Conservation (phyloP, 495 filamentous ascomycete genomes). For the Oidiodendron maius region DNA sequence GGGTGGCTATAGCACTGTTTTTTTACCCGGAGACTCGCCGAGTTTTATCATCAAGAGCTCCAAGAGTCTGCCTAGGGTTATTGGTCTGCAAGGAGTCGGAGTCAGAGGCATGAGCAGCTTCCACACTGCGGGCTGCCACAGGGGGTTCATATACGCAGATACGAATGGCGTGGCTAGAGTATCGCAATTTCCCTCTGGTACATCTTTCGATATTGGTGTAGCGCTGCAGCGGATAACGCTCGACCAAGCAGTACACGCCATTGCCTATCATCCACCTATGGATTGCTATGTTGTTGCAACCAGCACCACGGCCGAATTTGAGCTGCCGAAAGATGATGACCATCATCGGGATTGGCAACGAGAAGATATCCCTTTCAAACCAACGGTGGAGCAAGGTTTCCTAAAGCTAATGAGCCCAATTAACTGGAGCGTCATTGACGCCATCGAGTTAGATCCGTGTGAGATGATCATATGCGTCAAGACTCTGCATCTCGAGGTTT, state of each 20-base stretch:
- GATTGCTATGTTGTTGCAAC: slow-evolving; percentile 74
- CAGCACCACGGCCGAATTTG: slow-evolving; percentile 59
- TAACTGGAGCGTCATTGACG: slow-evolving; percentile 73
- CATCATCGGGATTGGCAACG: slow-evolving; percentile 71
- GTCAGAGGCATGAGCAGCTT: slow-evolving; percentile 66
- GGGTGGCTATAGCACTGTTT: slow-evolving; percentile 70
- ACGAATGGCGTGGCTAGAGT: slow-evolving; percentile 56
- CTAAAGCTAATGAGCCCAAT: slow-evolving; percentile 70
- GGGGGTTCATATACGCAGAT: slow-evolving; percentile 79
- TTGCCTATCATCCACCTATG: slow-evolving; percentile 70
- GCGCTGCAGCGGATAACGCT: slow-evolving; percentile 61
- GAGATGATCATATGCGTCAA: slow-evolving; percentile 78
- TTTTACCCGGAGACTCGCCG: slow-evolving; percentile 70
- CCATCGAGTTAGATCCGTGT: slow-evolving; percentile 59
- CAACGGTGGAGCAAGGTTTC: slow-evolving; percentile 57
- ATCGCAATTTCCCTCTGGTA: slow-evolving; percentile 57
- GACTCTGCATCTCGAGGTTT: slow-evolving; percentile 79
- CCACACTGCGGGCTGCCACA: slow-evolving; percentile 65
- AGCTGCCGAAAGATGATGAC: slow-evolving; percentile 78
- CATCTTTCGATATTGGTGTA: slow-evolving; percentile 66
- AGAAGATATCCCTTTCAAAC: slow-evolving; percentile 64
- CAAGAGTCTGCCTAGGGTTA: slow-evolving; percentile 63
- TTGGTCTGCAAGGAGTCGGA: slow-evolving; percentile 58
- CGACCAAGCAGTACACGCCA: slow-evolving; percentile 60
- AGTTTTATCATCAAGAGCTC: slow-evolving; percentile 75